phyloP scores from a whole-genome alignment of 2,329 filamentous ascomycete genomes.

The Atkinsonella hypoxylon region DNA sequence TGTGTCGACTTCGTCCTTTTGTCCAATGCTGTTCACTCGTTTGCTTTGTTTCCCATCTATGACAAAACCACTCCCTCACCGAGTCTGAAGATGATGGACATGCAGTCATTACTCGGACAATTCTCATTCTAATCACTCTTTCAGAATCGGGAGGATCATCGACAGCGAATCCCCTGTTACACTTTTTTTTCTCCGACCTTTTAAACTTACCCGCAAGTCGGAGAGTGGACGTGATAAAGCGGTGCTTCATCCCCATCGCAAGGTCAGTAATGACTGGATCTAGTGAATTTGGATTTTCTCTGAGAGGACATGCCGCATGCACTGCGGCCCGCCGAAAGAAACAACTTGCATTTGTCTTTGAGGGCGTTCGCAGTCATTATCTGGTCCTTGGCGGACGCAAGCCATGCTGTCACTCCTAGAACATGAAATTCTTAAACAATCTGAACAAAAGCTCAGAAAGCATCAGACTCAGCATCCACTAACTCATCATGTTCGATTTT shows the following conservation, averaged over 20 bases:
- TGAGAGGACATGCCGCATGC: not conserved
- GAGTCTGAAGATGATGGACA: not conserved
- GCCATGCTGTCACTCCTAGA: not conserved
- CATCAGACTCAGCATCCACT: not conserved
- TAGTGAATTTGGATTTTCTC: not conserved
- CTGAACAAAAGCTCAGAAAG: not conserved
- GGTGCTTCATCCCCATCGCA: constrained; percentile 8
- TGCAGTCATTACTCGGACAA: not conserved
- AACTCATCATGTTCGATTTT: not conserved
- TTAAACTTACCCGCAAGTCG: not conserved
- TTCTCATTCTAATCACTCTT: constrained; percentile 4
- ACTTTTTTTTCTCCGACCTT: constrained; percentile 2
- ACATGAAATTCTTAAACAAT: not conserved
- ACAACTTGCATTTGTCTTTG: not conserved
- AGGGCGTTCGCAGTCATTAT: not conserved
- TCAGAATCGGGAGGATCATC: constrained; percentile 8
- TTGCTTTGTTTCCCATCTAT: constrained; percentile 6
- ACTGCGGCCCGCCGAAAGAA: not conserved
- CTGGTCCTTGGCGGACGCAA: not conserved
- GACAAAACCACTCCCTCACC: not conserved
- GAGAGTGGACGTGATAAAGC: constrained; percentile 8
- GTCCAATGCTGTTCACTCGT: constrained; percentile 5
- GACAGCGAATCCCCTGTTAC: constrained; percentile 7
- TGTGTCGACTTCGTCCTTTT: constrained; percentile 4
- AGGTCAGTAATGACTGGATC: constrained; percentile 11